Evolutionary conservation across 768 basidiomycete genomes (phyloP).

Genomic region (Boletus reticuloceps): DNA sequence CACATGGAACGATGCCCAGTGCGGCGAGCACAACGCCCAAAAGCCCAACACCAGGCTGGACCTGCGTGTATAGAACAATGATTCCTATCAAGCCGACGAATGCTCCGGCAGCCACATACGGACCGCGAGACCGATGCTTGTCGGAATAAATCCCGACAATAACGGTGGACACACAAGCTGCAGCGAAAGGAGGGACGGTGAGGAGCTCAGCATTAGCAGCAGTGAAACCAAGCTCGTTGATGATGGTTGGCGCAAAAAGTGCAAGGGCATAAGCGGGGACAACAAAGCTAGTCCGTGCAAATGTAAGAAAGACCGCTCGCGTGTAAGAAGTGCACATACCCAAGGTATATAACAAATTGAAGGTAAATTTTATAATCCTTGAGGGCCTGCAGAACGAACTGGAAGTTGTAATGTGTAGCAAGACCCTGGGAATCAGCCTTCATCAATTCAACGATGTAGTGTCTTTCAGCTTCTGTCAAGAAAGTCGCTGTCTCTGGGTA

Average conservation of each 20-base stretch:
- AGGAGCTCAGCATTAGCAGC: constrained; percentile 47
- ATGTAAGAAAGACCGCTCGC: constrained; percentile 1
- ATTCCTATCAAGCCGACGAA: constrained; percentile 46
- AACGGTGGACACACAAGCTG: constrained; percentile 40
- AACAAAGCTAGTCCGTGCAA: constrained; percentile 30
- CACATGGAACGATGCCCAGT: constrained; percentile 46
- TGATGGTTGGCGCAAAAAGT: constrained; percentile 48
- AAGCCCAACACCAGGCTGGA: constrained; percentile 29
- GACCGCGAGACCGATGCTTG: constrained; percentile 40
- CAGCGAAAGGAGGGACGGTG: constrained; percentile 45
- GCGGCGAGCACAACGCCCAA: constrained; percentile 46
- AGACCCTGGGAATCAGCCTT: constrained; percentile 42
- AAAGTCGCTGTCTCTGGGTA: constrained; percentile 13
- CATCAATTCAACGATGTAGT: constrained; percentile 38
- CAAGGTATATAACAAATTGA: constrained; percentile 36
- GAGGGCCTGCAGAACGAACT: constrained; percentile 48
- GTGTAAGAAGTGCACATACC: constrained; percentile 22
- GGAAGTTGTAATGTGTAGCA: constrained; percentile 41
- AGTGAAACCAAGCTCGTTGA: constrained; percentile 46
- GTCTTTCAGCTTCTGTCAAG: constrained; percentile 39
- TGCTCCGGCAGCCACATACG: constrained; percentile 43
- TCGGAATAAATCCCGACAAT: constrained; percentile 40
- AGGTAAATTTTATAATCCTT: constrained; percentile 41
- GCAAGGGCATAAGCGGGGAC: constrained; percentile 45
- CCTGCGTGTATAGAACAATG: constrained; percentile 39